Evolutionary conservation across 768 basidiomycete genomes (phyloP), one percentile per base, ranked within the genome.

Genomic region (Podaxis rugospora): DNA sequence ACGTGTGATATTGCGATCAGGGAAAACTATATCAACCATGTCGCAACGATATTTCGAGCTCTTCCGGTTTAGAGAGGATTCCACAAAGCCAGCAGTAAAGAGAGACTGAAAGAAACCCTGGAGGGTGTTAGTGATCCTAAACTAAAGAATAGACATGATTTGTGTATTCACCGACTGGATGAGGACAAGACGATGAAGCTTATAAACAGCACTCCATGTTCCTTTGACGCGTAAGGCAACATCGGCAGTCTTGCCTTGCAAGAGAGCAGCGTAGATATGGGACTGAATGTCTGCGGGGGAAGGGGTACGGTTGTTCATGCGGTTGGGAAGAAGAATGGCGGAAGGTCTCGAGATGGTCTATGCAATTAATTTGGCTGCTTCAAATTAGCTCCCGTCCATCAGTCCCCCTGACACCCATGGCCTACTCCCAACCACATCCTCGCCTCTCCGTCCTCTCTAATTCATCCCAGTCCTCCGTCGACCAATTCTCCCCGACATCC

Each of bases 71-170:
- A 69, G 63, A 7, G 74, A 69, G 0, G 89, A 87, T 67, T 93
- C 92, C 32, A 79, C 73, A 67, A 91, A 93, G 3, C 89, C 91
- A 1, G 85, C 82, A 0, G 89, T 92, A 73, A 96, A 97, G 21
- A 97, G 82, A 35, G 91, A 87, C 51, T 85, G 81, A 75, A 96
- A 95, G 80, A 93, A 97, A 10, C 90, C 94, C 88, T 91, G 67
- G 1, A 65, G 39, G 53, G 62, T 54, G 50, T 53, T 55, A 66
- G 63, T 49, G 50, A 59, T 44, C 14, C 3, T 35, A 65, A 42
- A n/a, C 42, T 36, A 11, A 39, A 40, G n/a, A 49, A 47, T n/a
- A 28, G 25, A 2, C 4, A 58, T 21, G 25, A 10, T 25, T 6
- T 16, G 37, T 27, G 49, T 21, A 63, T 66, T 58, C 57, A 92